A percentile compares a stretch with the other conserved stretches of the same genome.
Evolutionary conservation across 139 green algal genomes (phyloP).

Genomic region (Chlamydomonas sp.): DNA sequence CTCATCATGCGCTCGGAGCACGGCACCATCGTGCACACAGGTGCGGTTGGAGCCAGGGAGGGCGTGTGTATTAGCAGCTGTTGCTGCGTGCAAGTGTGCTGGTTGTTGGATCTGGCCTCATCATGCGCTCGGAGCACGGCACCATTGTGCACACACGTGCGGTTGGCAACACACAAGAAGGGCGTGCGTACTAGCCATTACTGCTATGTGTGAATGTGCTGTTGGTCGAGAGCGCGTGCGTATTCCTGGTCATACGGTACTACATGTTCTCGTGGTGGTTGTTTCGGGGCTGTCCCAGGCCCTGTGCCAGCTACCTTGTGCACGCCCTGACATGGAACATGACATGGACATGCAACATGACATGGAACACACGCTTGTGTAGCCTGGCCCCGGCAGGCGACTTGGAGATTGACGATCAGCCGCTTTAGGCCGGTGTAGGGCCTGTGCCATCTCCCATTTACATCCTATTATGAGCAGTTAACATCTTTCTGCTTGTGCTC

Average conservation of each 20-base stretch:
- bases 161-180: background rate
- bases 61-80: background rate
- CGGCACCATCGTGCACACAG: conserved; percentile 95
- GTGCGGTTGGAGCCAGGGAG: background rate
- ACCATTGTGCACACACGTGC: conserved; percentile 93
- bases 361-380: no score
- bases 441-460: background rate
- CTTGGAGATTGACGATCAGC: no score
- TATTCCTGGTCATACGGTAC: no score
- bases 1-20: conserved; percentile 90
- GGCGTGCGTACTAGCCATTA: background rate
- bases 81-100: no score
- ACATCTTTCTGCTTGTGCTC: conserved; percentile 57
- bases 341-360: no score
- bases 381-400: no score
- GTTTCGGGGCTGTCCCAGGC: background rate
- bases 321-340: no score
- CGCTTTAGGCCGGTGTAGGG: background rate
- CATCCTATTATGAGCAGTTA: background rate
- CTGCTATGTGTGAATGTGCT: no score
- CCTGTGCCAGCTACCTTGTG: no score
- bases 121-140: conserved; percentile 89
- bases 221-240: no score
- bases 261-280: no score
- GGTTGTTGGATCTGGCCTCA: conserved; percentile 62